Evolutionary conservation across 495 filamentous ascomycete species (phyloP).

Genomic region (Chaetomium fimeti): DNA sequence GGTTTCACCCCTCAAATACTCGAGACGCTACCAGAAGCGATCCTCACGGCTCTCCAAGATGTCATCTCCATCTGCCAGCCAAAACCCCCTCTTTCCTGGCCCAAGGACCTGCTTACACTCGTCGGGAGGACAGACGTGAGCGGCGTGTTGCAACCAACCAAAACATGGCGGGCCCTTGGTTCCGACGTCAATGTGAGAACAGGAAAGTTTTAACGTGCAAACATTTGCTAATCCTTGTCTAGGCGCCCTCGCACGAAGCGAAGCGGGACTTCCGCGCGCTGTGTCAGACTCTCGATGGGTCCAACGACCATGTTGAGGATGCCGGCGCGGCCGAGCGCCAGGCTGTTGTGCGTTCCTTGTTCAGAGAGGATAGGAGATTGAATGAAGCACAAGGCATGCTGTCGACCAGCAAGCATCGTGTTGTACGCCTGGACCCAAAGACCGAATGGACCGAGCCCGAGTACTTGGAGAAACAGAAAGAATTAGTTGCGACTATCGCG

Average conservation of each 20-base stretch:
- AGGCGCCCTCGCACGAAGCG: slow-evolving; percentile 63
- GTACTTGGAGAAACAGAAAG: slow-evolving; percentile 90
- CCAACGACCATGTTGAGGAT: slow-evolving; percentile 44
- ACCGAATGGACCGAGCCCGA: slow-evolving; percentile 80
- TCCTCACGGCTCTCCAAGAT: slow-evolving; percentile 76
- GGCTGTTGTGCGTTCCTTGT: slow-evolving; percentile 76
- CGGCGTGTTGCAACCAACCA: slow-evolving; percentile 59
- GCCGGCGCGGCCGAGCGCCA: slow-evolving; percentile 70
- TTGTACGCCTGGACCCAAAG: slow-evolving; percentile 72
- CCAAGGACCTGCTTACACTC: slow-evolving; percentile 63
- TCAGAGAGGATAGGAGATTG: slow-evolving; percentile 85
- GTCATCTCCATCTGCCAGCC: slow-evolving; percentile 79
- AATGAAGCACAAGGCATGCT: slow-evolving; percentile 76
- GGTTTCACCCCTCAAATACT: slow-evolving; percentile 58
- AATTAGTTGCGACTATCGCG: slow-evolving; percentile 77
- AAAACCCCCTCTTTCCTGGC: slow-evolving; percentile 76
- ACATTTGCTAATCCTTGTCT: slow-evolving; percentile 10
- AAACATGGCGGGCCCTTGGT: slow-evolving; percentile 41
- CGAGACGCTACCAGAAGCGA: slow-evolving; percentile 80
- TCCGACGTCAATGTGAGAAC: slow-evolving; percentile 35
- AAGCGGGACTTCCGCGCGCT: slow-evolving; percentile 70
- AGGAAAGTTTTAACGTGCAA: not conserved
- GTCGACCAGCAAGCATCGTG: slow-evolving; percentile 70
- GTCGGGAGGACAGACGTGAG: slow-evolving; percentile 80
- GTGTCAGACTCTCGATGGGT: slow-evolving; percentile 45